Evolutionary conservation across 176 grass and related monocot species (phyloP), one percentile per base, ranked within the genome.

Genomic region (Juncus effusus): DNA sequence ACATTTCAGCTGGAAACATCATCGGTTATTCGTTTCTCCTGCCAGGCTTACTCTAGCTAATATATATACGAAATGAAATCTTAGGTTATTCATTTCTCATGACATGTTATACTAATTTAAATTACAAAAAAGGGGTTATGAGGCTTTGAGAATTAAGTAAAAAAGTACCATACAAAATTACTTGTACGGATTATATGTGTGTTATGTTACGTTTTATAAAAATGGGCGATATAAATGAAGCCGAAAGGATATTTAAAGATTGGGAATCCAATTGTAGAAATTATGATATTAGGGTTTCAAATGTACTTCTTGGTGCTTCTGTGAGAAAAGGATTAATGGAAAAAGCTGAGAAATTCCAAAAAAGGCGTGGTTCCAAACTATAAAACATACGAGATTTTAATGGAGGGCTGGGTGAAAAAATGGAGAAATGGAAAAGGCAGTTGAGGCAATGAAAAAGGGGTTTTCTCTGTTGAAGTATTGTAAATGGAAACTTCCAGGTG

Each of bases 371-470:
- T 9, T 7, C 86, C 90, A 74, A 95, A 95, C 79, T 95, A 84
- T 66, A 95, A 95, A 38, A 95, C 90, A 4, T 95, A 84, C 80
- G 90, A 95, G 54, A 95, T 95, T 74, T 38, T 95, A 19, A 80
- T 87, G 80, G 86, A 90, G 74, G 86, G 90, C 44, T 87, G 77
- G 61, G 55, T 90, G 39, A 82, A 87, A 76, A 63, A 82, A 41
- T 38, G 79, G 10, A 61, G 78, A 80, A 74, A 87, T 90, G 91
- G 81, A 90, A 38, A 90, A 77, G 82, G 91, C 91, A 72, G 76
- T 85, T 0, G 69, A 80, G 62, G 84, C 84, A 53, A 82, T 96
- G 87, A 96, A 82, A 51, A 80, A 90, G 45, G 73, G 76, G 62
- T 80, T 90, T 4, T 70, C 78, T 16, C 45, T 87, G 62, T 76